A percentile compares a stretch with the other conserved stretches of the same genome.
Evolutionary conservation across 352 stramenopile species (phyloP).

Genomic region (Phytophthora quininea): DNA sequence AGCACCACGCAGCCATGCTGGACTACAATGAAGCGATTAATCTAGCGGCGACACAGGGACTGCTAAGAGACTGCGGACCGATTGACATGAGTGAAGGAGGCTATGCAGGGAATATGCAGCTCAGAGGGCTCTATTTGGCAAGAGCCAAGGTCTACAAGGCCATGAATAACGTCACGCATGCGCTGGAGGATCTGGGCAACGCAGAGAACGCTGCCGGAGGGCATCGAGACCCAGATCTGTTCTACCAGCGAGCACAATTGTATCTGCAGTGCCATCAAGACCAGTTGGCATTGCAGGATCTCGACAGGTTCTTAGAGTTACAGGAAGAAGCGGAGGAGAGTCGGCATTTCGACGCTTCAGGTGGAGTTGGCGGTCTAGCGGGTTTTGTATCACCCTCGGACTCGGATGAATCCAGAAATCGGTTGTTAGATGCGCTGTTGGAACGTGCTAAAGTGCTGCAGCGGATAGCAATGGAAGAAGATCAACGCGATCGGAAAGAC

Average conservation of each 20-base stretch:
- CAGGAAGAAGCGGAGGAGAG: constrained; percentile 51
- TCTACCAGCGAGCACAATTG: constrained; percentile 63
- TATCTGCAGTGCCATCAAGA: constrained; percentile 56
- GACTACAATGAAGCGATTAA: constrained; percentile 76
- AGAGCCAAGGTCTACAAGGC: constrained; percentile 56
- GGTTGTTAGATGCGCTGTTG: constrained; percentile 61
- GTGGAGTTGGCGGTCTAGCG: constrained; percentile 36
- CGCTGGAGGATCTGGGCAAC: constrained; percentile 57
- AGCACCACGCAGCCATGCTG: constrained; percentile 56
- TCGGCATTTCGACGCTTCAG: constrained; percentile 45
- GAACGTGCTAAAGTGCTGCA: constrained; percentile 64
- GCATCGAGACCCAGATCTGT: constrained; percentile 62
- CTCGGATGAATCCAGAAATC: constrained; percentile 19
- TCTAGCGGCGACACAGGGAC: constrained; percentile 41
- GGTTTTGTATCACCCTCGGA: constrained; percentile 32
- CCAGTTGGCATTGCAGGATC: constrained; percentile 50
- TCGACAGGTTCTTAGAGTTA: constrained; percentile 76
- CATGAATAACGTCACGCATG: constrained; percentile 60
- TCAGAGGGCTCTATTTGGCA: constrained; percentile 55
- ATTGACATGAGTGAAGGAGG: constrained; percentile 28
- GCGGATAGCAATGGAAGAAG: constrained; percentile 55
- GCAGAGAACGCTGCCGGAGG: constrained; percentile 51
- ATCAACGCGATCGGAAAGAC: constrained; percentile 53
- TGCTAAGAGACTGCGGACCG: constrained; percentile 33
- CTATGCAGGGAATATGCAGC: constrained; percentile 30